phyloP scores from a whole-genome alignment of 2,329 filamentous ascomycete species.

The Xylaria arbuscula region DNA sequence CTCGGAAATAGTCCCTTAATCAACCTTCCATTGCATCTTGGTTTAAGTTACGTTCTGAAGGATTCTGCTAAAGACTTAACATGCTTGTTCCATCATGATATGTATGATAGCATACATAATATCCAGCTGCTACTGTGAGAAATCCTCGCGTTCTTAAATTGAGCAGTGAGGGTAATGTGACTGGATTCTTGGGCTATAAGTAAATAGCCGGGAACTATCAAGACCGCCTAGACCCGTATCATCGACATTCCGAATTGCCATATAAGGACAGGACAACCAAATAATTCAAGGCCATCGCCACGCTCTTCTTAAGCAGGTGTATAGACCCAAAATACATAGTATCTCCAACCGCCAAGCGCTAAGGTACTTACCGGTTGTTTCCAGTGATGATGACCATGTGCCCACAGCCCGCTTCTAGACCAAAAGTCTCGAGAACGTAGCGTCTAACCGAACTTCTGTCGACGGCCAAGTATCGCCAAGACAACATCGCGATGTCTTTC shows the following conservation, averaged over 20 bases:
- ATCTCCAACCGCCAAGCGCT: constrained; percentile 23
- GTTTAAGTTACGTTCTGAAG: too few relatives aligned
- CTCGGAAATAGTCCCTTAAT: too few relatives aligned
- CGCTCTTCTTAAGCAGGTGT: not conserved
- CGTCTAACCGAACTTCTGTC: not conserved
- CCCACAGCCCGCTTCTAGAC: constrained; percentile 8
- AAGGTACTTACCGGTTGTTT: constrained; percentile 9
- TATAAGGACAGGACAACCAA: constrained; percentile 35
- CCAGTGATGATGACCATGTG: constrained; percentile 1
- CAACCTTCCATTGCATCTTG: too few relatives aligned
- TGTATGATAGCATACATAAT: not conserved
- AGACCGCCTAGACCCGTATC: constrained; percentile 9
- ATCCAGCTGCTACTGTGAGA: not conserved
- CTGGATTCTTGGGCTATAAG: not conserved
- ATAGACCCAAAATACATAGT: constrained; percentile 1
- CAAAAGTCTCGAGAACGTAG: constrained; percentile 12
- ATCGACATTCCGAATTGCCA: constrained; percentile 44
- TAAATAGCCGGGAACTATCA: constrained; percentile 42
- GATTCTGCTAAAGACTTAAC: not conserved
- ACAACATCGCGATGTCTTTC: constrained; percentile 21
- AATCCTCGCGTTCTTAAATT: not conserved
- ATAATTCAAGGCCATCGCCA: not conserved
- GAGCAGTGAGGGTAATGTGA: not conserved
- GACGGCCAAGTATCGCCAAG: constrained; percentile 15
- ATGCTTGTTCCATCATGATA: not conserved